These are phyloP conservation scores for Mallotus repandus DNA, from an alignment of 441 rosid genomes.

Conservation along the genomic window DNA sequence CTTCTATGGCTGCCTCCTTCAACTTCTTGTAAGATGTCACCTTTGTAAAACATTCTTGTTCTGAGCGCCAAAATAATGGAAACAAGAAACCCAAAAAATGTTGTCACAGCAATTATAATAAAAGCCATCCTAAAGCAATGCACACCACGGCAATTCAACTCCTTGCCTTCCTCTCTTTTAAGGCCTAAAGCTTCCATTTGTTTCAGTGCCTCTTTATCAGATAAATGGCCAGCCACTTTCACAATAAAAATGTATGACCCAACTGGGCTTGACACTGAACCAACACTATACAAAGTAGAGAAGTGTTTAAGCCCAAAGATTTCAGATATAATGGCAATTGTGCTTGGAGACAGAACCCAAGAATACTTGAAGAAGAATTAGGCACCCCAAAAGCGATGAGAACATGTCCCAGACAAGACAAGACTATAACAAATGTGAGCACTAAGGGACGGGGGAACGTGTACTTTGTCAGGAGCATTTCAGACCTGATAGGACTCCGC, in stretches of 20 bases:
- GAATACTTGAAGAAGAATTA: slow-evolving; percentile 59
- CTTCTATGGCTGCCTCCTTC: slow-evolving; percentile 14
- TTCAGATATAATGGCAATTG: slow-evolving; percentile 54
- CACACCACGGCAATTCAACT: slow-evolving; percentile 35
- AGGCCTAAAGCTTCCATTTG: slow-evolving; percentile 37
- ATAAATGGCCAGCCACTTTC: slow-evolving; percentile 41
- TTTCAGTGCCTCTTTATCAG: slow-evolving; percentile 44
- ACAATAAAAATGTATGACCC: slow-evolving; percentile 45
- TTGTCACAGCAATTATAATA: slow-evolving; percentile 34
- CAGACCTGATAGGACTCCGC: slow-evolving; percentile 43
- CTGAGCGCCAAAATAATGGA: slow-evolving; percentile 38
- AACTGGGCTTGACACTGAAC: slow-evolving; percentile 46
- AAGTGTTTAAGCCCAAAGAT: slow-evolving; percentile 53
- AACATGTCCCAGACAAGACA: slow-evolving; percentile 56
- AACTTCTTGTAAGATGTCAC: slow-evolving; percentile 47
- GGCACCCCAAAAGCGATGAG: slow-evolving; percentile 53
- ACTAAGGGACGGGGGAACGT: slow-evolving; percentile 51
- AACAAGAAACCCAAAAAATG: slow-evolving; percentile 36
- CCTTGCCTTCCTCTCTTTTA: slow-evolving; percentile 31
- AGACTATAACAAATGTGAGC: slow-evolving; percentile 45
- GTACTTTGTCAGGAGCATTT: slow-evolving; percentile 43
- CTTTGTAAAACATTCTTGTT: slow-evolving; percentile 38
- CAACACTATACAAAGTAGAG: slow-evolving; percentile 48
- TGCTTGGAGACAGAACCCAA: slow-evolving; percentile 72
- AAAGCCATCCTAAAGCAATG: slow-evolving; percentile 39